Base-by-base conservation (phyloP, 1,284 basidiomycete genomes). In the Schizopora paradoxa region DNA sequence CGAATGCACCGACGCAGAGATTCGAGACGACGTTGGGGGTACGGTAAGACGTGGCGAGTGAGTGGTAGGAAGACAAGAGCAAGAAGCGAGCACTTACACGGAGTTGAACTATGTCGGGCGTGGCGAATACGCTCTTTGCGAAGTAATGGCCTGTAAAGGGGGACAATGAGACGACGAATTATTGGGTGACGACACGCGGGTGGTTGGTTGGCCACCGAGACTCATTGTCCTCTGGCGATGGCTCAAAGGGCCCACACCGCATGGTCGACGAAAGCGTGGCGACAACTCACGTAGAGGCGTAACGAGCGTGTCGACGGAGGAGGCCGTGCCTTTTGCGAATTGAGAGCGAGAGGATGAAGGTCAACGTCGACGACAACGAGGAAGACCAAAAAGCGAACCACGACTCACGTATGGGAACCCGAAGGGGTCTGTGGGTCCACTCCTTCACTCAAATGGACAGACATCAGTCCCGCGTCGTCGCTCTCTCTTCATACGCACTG, bases 291-390 rank as follows among this genome's bases (percentile, higher is more conserved):
- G 73, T 74, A 67, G 64, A 55, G 55, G 58, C n/a, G 61, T 66
- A 81, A 78, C 53, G 79, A 83, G 61, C 65, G 77, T 74, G 60
- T 63, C 61, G 61, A 70, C 77, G 78, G 77, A 82, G 79, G 77
- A 77, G 76, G 79, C 77, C 78, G 79, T 72, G 68, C 77, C 78
- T 80, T 40, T 40, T 26, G 28, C 41, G 41, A 23, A 49, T 16
- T 37, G 31, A 18, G 8, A 33, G 21, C 5, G 27, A 22, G 25
- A 19, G 16, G 27, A 33, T 22, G 31, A 34, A 31, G n/a, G 38
- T 27, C 34, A 33, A 43, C 41, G 34, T 37, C 8, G 41, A 44
- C 27, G 21, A 48, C 41, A 29, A 47, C 25, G 41, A 42, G 22
- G 25, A 35, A 39, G 22, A 42, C 16, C 37, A 26, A 40, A 14